Evolutionary conservation across 306 rosid species (phyloP), one percentile per base, ranked within the genome.

Genomic region (Glycyrrhiza uralensis): DNA sequence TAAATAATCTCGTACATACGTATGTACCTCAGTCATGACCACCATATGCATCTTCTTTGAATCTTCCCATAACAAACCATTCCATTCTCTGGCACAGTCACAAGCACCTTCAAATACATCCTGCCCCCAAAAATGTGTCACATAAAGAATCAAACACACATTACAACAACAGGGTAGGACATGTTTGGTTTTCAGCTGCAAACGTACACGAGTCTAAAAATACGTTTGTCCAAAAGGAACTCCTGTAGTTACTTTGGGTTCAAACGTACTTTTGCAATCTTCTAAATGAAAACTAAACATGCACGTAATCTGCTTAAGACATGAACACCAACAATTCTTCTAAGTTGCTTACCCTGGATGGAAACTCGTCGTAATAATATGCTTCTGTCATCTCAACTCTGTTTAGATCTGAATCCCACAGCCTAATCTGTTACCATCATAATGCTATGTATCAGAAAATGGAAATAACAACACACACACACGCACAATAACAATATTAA

Each of bases 371-470:
- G 6, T 94, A 94, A 50, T 79, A 77, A 78, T 86, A 80, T 45
- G 97, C 82, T 4, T 80, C 85, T 41, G 79, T 85, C 87, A 79
- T 86, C 84, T 91, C 97, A 55, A 94, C 92, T 79, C 99, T 87
- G 52, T 89, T 94, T 55, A 89, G 82, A 86, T 94, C 99, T 46
- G 95, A 79, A 79, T 91, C 99, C 99, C 99, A 91, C 58, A 91
- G 78, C 76, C 96, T 80, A 59, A 94, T 89, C 99, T 94, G 95
- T 68, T 80, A 72, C 49, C 35, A 46, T 18, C 39, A 69, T 36
- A 78, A 26, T 15, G 12, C 78, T 38, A 74, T 58, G 57, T 13
- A 39, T 83, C 68, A 81, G 78, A 80, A 77, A 33, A 49, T 59
- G 36, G 64, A 55, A 69, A 29, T 33, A 66, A 56, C 49, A 28